A percentile compares a stretch with the other conserved stretches of the same genome.
Evolutionary conservation across 164 flowering plant genomes (phyloP).

Genomic region (Hamamelis virginiana): DNA sequence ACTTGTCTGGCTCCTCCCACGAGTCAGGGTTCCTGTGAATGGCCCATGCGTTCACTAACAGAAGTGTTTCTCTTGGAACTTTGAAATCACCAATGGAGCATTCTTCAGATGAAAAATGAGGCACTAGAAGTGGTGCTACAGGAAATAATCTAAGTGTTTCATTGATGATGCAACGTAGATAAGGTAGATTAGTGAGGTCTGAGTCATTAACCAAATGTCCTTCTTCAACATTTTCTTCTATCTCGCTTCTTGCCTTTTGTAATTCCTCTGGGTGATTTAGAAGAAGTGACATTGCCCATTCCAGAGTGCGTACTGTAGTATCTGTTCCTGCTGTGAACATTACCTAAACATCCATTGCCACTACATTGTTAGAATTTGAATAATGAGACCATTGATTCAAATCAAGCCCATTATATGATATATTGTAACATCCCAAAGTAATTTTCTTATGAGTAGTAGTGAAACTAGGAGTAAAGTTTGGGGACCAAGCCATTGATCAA

Average conservation of each 20-base stretch:
- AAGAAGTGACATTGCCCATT: slow-evolving; percentile 53
- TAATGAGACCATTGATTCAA: no score
- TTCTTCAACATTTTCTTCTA: slow-evolving; percentile 30
- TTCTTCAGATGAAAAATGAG: slow-evolving; percentile 38
- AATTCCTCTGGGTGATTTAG: slow-evolving; percentile 35
- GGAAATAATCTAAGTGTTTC: slow-evolving; percentile 53
- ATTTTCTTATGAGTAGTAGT: no score
- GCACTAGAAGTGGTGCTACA: slow-evolving; percentile 40
- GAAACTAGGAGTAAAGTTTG: no score
- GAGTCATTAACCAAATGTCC: slow-evolving; percentile 39
- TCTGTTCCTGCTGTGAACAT: slow-evolving; percentile 47
- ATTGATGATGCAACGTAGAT: slow-evolving; percentile 35
- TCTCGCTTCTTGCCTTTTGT: slow-evolving; percentile 31
- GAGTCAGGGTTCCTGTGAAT: slow-evolving; percentile 47
- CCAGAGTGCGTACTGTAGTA: slow-evolving; percentile 33
- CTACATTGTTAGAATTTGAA: no score
- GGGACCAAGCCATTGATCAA: no score
- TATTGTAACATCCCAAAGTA: no score
- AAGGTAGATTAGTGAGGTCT: slow-evolving; percentile 37
- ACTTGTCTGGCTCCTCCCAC: slow-evolving; percentile 49
- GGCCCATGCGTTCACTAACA: slow-evolving; percentile 47
- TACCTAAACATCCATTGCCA: slow-evolving; percentile 22
- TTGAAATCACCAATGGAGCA: slow-evolving; percentile 37
- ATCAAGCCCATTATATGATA: no score
- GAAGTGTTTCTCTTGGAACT: slow-evolving; percentile 39